Base-by-base conservation (phyloP, 129 eudicot genomes). In the Smallanthus sonchifolius region DNA sequence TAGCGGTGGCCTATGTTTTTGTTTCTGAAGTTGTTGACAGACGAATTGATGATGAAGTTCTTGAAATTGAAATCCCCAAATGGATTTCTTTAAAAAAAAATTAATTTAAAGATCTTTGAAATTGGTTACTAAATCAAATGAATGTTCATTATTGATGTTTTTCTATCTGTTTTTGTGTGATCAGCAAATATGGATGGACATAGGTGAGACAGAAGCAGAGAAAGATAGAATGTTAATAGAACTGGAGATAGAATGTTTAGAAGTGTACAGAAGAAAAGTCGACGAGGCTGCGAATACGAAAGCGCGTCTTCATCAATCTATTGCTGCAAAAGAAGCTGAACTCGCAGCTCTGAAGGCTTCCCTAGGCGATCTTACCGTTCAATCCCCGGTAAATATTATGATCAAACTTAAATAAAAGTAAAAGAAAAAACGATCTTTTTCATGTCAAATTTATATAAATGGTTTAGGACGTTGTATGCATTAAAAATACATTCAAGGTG, bases 141-240 rank as follows among this genome's bases (percentile, higher is more conserved):
- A 8, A 40, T 17, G 19, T 30, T 48, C 47, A 36, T 49, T 30
- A 13, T 69, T n/a, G 15, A 48, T 69, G 16, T 43, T 67, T 7
- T 69, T 69, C 34, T 36, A 34, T 54, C 11, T 71, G 37, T 76
- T 55, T 13, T 75, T 73, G 4, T 74, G 38, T 79, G 38, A 59
- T 65, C 88, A 92, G 98, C 85, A 85, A 85, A 73, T 89, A 84
- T 92, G 98, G 96, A 83, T 47, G 59, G 98, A 89, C 51, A 91
- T 89, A 62, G 98, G 98, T 6, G 98, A 92, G 79, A 81, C 76
- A 68, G 92, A 87, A 75, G 84, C 86, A 15, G 90, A 90, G 30
- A 86, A 87, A 75, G 92, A 92, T 65, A 79, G 86, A 59, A 92
- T 87, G 95, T 82, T 92, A 54, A 82, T 84, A 71, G 95, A 92